phyloP scores from a whole-genome alignment of 139 green algal genomes.

The Yamagishiella unicocca region DNA sequence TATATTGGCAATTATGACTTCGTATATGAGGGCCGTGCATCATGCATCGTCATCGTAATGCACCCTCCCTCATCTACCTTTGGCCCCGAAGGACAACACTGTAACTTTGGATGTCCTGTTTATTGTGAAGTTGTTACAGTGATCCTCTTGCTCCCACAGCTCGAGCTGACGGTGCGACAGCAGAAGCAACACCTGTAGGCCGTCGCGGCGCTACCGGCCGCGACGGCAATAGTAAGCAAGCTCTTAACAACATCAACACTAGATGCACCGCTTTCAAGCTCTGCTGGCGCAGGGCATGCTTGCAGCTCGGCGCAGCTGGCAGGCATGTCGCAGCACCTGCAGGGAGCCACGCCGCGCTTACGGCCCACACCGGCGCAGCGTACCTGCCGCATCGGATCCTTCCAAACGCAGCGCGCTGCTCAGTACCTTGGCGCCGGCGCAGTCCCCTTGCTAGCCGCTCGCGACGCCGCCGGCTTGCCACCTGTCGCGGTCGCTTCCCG shows the following conservation, averaged over 20 bases:
- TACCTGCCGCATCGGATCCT: background rate
- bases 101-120: background rate
- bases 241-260: background rate
- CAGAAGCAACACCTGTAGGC: constrained; percentile 15
- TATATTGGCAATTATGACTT: background rate
- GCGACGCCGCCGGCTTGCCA: background rate
- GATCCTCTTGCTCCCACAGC: background rate
- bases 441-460: background rate
- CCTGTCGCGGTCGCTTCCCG: background rate
- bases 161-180: background rate
- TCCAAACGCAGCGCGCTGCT: background rate
- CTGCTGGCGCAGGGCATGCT: constrained; percentile 3
- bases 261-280: background rate
- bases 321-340: background rate
- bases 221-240: constrained; percentile 1
- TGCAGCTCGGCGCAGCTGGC: background rate
- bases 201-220: constrained; percentile 15
- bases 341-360: too few species aligned
- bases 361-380: background rate
- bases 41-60: background rate
- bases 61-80: background rate
- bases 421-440: background rate
- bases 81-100: background rate
- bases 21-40: background rate
- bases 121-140: background rate